phyloP scores from a whole-genome alignment of 2,329 filamentous ascomycete species.

The Pyricularia pennisetigena region DNA sequence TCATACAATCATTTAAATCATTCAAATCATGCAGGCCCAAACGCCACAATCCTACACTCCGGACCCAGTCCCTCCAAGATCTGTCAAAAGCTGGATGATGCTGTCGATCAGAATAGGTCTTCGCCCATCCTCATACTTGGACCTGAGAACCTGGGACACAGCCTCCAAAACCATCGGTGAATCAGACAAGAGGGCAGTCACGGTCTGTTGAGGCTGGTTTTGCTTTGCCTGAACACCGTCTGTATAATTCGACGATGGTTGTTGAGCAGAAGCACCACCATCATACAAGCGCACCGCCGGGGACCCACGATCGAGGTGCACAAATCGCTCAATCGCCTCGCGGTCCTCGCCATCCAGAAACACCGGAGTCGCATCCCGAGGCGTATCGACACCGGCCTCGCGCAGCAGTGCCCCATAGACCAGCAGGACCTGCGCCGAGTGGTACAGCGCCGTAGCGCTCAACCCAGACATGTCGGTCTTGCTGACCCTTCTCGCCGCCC shows the following conservation, averaged over 20 bases:
- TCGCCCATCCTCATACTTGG: background rate
- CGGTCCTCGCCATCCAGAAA: background rate
- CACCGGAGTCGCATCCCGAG: background rate
- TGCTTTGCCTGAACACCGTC: background rate
- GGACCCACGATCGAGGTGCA: background rate
- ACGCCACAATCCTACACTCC: background rate
- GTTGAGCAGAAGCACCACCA: background rate
- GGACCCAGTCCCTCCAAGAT: background rate
- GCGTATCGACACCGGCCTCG: background rate
- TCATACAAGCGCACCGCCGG: background rate
- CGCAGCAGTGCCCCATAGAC: background rate
- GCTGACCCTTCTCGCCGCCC: background rate
- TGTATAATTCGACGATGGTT: background rate
- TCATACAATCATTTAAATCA: background rate
- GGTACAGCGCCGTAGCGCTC: background rate
- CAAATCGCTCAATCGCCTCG: background rate
- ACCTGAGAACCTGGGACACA: background rate
- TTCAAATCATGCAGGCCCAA: background rate
- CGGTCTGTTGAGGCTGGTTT: background rate
- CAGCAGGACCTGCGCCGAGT: background rate
- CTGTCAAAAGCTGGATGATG: background rate
- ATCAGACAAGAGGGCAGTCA: background rate
- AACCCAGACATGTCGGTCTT: background rate
- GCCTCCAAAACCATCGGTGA: background rate
- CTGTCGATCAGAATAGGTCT: background rate